Evolutionary conservation across 148 eudicot genomes (phyloP), one percentile per base, ranked within the genome.

Genomic region (Cornus kousa): DNA sequence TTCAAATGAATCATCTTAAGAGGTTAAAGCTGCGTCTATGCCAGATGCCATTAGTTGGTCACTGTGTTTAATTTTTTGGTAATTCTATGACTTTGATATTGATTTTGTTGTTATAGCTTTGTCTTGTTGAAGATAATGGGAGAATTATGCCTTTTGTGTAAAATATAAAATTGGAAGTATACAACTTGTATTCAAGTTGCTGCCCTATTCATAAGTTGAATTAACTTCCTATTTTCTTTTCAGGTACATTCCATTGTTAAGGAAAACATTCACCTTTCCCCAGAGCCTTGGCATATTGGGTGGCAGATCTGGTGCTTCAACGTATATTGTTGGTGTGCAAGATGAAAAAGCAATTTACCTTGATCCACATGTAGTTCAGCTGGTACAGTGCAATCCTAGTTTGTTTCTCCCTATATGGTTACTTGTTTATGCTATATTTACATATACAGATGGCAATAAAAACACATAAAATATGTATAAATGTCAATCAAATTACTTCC

Each of bases 271-370:
- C 75, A 86, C 90, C 60, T 96, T 96, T 87, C 95, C 98, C n/a
- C 99, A 96, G 80, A 96, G 98, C 88, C 91, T 94, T 85, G 98
- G 98, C 69, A 87, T 96, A 74, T 85, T 93, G 70, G 99, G 99
- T 65, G 99, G 99, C 74, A 92, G 89, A 81, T 91, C 99, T 70
- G 99, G 99, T 83, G 98, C 89, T 71, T 96, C 99, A 80, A 96
- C 99, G 69, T 96, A 96, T 85, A 89, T 96, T 73, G 79, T 92
- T 79, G 99, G 97, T 7, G 86, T 94, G 78, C 99, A 96, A 88
- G 99, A 94, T 81, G 98, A 91, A 24, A 91, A 84, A 55, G 99
- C 92, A 5, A 93, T 92, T 80, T 96, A 93, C 82, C 90, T 96
- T 70, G 99, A 96, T 86, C 99, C 99, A 60, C 99, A 96, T 84